Evolutionary conservation across 129 eudicot species (phyloP), one percentile per base, ranked within the genome.

Genomic region (Flaveria sonorensis): DNA sequence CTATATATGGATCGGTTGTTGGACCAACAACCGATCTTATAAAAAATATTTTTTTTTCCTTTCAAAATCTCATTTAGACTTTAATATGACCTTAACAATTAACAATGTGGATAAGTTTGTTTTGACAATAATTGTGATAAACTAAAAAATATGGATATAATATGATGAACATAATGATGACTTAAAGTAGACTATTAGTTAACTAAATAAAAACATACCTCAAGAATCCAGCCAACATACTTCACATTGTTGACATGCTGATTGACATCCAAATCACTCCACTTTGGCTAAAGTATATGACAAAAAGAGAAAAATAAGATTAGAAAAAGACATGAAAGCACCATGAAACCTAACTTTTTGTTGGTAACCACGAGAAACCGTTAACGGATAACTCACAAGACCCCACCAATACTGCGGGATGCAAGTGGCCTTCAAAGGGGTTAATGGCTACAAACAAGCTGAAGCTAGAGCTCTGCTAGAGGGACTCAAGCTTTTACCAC

Each of bases 231-330:
- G 72, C 96, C 96, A 84, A 95, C 85, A 75, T 95, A 95, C 71
- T 95, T 95, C 71, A 95, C 97, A 82, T 95, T 95, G 86, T 95
- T 95, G 73, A 95, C 99, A 83, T 95, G 99, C 87, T 86, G 97
- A 55, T 95, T 95, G 59, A 95, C 93, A 88, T 95, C 99, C 77
- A 95, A 66, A 81, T 95, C 99, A 74, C 92, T 91, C 97, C 97
- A 95, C 77, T 88, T 87, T 59, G 99, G 97, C 99, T 79, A 77
- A 62, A 75, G 77, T 77, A 62, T 65, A 73, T 52, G 30, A 65
- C 10, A 20, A 82, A n/a, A 21, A 8, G 26, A 61, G 0, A 3
- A 30, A 68, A 45, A 10, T 0, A 61, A 9, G 12, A 30, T 30
- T 30, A 30, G 36, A 30, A 28, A 18, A 28, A 1, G 5, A 13